Evolutionary conservation across 768 basidiomycete genomes (phyloP), one percentile per base, ranked within the genome.

Genomic region (Coprinopsis strossmayeri): DNA sequence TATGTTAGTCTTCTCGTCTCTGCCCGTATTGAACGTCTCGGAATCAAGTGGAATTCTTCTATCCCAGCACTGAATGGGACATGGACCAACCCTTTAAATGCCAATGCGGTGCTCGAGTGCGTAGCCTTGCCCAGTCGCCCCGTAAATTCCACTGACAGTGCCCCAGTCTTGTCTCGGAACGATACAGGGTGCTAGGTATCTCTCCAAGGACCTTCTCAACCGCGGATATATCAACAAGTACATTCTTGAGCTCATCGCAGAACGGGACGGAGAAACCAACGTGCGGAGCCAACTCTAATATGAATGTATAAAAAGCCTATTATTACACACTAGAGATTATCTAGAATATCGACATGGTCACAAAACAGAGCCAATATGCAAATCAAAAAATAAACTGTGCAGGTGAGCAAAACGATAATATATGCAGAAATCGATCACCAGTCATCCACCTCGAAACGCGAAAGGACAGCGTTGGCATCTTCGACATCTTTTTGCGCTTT

Each of bases 401-500:
- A n/a, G 18, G 18, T 9, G 37, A 38, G 18, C 17, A 18, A 9
- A 38, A 38, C 18, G 9, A 23, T 21, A 17, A 5, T 23, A 5
- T 10, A 42, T 23, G 5, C 11, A 5, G 35, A 11, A 7, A 10
- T 10, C 11, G 17, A 18, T 66, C 62, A 91, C 88, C 88, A 90
- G 23, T 72, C 57, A 55, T 91, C 87, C 3, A 64, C 64, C 48
- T 91, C 84, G 62, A 98, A 99, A 13, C 96, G 80, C 55, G 92
- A 90, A 40, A 98, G 64, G 26, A 87, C 75, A 9, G 74, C 61
- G 53, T 79, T 81, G 2, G 88, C 77, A 57, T 97, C 93, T 53
- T 91, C 91, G 0, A 95, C 96, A 60, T 98, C 95, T 64, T 97
- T 97, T 66, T 98, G 96, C 7, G 94, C 85, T 60, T 97, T 97